A percentile compares a stretch with the other conserved stretches of the same genome.
These are phyloP conservation scores for Phytopythium chamaehyphon DNA, from an alignment of 352 stramenopile genomes.

Conservation along the genomic window DNA sequence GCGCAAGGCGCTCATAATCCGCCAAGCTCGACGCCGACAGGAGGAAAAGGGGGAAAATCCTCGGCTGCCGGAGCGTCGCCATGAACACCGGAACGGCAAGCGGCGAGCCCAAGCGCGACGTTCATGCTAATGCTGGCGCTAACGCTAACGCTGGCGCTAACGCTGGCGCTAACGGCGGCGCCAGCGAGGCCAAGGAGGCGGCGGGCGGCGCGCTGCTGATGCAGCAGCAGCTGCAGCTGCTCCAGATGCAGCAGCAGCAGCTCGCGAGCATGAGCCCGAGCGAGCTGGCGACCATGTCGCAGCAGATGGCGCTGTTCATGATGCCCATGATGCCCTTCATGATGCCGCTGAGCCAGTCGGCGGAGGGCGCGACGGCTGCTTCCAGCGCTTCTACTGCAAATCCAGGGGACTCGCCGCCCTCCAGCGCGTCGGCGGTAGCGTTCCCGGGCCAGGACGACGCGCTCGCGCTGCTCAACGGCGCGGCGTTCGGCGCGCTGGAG, in stretches of 20 bases:
- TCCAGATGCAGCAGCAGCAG: slow-evolving; percentile 50
- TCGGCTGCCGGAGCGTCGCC: no score
- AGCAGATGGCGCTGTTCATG: slow-evolving; percentile 75
- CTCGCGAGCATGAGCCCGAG: slow-evolving; percentile 53
- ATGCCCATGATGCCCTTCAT: slow-evolving; percentile 79
- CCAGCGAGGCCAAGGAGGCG: slow-evolving; percentile 27
- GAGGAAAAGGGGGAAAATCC: no score
- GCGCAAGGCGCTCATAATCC: no score
- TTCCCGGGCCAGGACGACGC: slow-evolving; percentile 16
- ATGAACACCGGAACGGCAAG: no score
- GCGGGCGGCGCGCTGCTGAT: slow-evolving; percentile 8
- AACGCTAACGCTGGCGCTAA: slow-evolving; percentile 1
- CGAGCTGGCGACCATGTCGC: slow-evolving; percentile 50
- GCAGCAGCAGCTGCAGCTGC: slow-evolving; percentile 58
- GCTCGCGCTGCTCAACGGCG: slow-evolving; percentile 27
- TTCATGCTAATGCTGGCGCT: no score
- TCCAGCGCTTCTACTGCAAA: not conserved
- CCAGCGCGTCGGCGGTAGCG: not conserved
- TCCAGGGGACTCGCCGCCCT: no score
- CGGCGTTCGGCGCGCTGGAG: slow-evolving; percentile 26
- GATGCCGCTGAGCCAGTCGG: slow-evolving; percentile 48
- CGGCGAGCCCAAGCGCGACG: no score
- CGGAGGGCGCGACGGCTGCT: slow-evolving; percentile 1
- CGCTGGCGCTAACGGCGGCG: slow-evolving; percentile 9
- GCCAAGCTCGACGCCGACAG: no score